Evolutionary conservation across 2,329 filamentous ascomycete species (phyloP).

Genomic region (Cephalotrichum gorgonifer): DNA sequence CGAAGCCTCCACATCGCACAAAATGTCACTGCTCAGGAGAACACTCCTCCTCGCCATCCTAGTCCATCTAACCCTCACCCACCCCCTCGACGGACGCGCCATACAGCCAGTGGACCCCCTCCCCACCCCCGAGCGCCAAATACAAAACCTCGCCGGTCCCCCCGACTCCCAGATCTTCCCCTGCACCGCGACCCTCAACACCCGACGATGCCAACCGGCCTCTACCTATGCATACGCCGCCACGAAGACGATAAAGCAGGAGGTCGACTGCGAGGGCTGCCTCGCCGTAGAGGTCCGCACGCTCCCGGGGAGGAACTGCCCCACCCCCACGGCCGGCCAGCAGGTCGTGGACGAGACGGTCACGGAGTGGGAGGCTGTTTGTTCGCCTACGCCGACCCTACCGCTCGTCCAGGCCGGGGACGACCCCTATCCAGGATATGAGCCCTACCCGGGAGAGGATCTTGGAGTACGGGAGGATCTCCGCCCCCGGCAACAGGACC

Average conservation of each 20-base stretch:
- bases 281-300: slow-evolving; percentile 11
- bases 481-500: not conserved
- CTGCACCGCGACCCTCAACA: slow-evolving; percentile 1
- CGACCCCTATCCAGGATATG: not conserved
- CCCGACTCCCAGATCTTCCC: slow-evolving; percentile 1
- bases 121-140: not conserved
- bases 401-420: not conserved
- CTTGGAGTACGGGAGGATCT: not conserved
- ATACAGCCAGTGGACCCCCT: too few relatives aligned
- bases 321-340: slow-evolving; percentile 7
- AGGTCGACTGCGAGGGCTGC: slow-evolving; percentile 22
- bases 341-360: slow-evolving; percentile 11
- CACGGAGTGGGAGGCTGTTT: slow-evolving; percentile 18
- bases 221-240: slow-evolving; percentile 13
- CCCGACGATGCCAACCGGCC: not conserved
- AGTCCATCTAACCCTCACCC: not conserved
- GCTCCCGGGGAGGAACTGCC: slow-evolving; percentile 13
- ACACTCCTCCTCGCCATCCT: not conserved
- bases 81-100: not conserved
- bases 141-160: not conserved
- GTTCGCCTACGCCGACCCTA: slow-evolving; percentile 9
- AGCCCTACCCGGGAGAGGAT: too few relatives aligned
- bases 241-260: slow-evolving; percentile 12
- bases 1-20: not conserved
- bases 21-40: not conserved